Conservation (phyloP, 2,329 filamentous ascomycete genomes). For the Zalaria sp. region DNA sequence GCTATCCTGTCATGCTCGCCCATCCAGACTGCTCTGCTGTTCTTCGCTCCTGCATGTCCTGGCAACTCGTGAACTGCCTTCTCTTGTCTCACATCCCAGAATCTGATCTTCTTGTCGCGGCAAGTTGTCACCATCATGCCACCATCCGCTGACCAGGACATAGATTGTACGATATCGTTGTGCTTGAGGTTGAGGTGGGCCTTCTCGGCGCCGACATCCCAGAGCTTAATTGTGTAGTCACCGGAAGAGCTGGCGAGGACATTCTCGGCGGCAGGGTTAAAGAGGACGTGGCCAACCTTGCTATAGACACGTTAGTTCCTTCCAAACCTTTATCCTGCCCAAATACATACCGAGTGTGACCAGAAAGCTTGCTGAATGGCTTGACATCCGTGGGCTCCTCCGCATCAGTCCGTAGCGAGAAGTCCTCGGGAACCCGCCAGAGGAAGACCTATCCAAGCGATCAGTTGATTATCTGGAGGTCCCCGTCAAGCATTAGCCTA, state of each 20-base stretch:
- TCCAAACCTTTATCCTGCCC: too few relatives aligned
- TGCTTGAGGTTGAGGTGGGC: slow-evolving; percentile 66
- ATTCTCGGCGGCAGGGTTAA: slow-evolving; percentile 92
- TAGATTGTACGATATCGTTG: slow-evolving; percentile 81
- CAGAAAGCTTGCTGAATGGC: slow-evolving; percentile 67
- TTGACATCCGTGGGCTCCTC: slow-evolving; percentile 73
- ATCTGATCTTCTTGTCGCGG: slow-evolving; percentile 91
- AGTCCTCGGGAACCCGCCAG: slow-evolving; percentile 85
- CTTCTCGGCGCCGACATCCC: slow-evolving; percentile 76
- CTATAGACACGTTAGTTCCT: slow-evolving; percentile 29
- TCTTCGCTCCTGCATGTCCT: slow-evolving; percentile 89
- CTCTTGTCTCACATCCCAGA: slow-evolving; percentile 96
- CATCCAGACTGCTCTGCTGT: slow-evolving; percentile 92
- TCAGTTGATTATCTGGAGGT: not conserved
- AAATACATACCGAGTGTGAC: slow-evolving; percentile 61
- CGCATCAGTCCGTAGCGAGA: slow-evolving; percentile 68
- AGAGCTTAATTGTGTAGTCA: slow-evolving; percentile 88
- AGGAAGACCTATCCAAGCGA: slow-evolving; percentile 52
- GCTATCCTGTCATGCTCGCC: slow-evolving; percentile 92
- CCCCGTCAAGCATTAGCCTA: slow-evolving; percentile 13
- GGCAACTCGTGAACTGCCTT: slow-evolving; percentile 68
- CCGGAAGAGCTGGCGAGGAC: slow-evolving; percentile 90
- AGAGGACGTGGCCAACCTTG: slow-evolving; percentile 95
- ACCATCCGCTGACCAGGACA: slow-evolving; percentile 90
- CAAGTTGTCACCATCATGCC: slow-evolving; percentile 81